Evolutionary conservation across 1,139 yeast genomes (phyloP).

Genomic region (Yamadazyma pseudoaaseri): DNA sequence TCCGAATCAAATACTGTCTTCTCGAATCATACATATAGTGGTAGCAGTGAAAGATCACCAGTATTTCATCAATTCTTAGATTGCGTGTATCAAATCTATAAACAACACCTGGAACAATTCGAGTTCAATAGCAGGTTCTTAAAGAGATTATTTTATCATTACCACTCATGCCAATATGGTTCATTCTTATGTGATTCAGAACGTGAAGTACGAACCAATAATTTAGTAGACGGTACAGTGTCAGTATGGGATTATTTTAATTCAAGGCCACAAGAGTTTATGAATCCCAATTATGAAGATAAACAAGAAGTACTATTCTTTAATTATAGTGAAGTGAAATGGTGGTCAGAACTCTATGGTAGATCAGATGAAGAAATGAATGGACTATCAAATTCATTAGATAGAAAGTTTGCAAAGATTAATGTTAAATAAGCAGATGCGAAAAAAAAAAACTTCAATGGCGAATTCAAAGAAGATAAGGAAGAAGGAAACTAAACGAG

Average conservation of each 20-base stretch:
- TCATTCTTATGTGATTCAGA: conserved; percentile 80
- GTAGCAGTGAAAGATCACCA: conserved; percentile 66
- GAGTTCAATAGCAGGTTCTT: conserved; percentile 89
- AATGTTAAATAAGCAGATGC: no score
- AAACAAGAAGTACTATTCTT: conserved; percentile 56
- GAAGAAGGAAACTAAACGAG: no score
- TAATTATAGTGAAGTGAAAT: conserved; percentile 63
- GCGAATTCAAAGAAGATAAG: no score
- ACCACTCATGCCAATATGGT: conserved; percentile 94
- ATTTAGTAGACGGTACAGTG: conserved; percentile 51
- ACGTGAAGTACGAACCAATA: conserved; percentile 43
- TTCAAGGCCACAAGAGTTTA: conserved; percentile 71
- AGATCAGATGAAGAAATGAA: conserved; percentile 81
- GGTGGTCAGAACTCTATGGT: conserved; percentile 90
- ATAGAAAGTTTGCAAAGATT: conserved; percentile 42
- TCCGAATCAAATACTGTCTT: conserved; percentile 14
- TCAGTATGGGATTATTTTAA: conserved; percentile 94
- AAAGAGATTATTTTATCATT: conserved; percentile 79
- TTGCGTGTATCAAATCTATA: conserved; percentile 73
- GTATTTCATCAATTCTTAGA: conserved; percentile 92
- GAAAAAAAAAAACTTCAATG: no score
- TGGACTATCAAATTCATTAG: conserved; percentile 46
- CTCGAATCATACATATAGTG: conserved; percentile 29
- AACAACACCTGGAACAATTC: conserved; percentile 70
- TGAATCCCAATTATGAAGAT: conserved; percentile 45